Evolutionary conservation across 2,329 filamentous ascomycete genomes (phyloP).

Genomic region (Coniochaeta sp.): DNA sequence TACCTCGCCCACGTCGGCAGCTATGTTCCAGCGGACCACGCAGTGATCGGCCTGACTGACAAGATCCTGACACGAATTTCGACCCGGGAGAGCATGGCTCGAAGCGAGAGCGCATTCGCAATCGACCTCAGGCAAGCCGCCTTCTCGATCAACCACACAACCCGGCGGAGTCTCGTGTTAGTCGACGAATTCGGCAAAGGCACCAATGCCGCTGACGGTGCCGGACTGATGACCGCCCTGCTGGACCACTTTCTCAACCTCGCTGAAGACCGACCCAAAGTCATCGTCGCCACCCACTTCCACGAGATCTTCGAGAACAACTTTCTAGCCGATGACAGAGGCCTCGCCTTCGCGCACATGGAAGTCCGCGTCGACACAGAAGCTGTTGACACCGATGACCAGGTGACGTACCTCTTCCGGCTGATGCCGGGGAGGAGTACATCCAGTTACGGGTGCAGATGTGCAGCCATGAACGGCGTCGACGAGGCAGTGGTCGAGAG

Average conservation of each 20-base stretch:
- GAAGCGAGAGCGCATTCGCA: slow-evolving; percentile 54
- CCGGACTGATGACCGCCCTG: slow-evolving; percentile 49
- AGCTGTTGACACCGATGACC: slow-evolving; percentile 44
- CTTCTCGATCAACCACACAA: slow-evolving; percentile 66
- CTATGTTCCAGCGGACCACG: slow-evolving; percentile 75
- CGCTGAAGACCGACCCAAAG: slow-evolving; percentile 40
- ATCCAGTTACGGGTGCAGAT: slow-evolving; percentile 79
- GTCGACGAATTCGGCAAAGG: slow-evolving; percentile 84
- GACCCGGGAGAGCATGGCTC: slow-evolving; percentile 57
- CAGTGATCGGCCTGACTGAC: slow-evolving; percentile 80
- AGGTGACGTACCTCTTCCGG: slow-evolving; percentile 69
- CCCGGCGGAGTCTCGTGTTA: slow-evolving; percentile 70
- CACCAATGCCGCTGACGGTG: slow-evolving; percentile 49
- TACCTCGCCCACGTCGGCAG: slow-evolving; percentile 91
- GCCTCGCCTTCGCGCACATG: slow-evolving; percentile 62
- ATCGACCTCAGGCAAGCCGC: slow-evolving; percentile 85
- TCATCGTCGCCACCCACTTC: slow-evolving; percentile 56
- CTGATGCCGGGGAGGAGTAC: slow-evolving; percentile 59
- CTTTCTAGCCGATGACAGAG: slow-evolving; percentile 41
- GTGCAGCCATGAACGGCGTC: slow-evolving; percentile 82
- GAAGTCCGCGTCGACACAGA: slow-evolving; percentile 54
- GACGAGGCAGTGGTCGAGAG: slow-evolving; percentile 63
- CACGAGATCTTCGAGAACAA: slow-evolving; percentile 65
- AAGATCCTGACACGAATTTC: slow-evolving; percentile 84
- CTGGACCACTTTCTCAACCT: slow-evolving; percentile 47